A percentile compares a stretch with the other conserved stretches of the same genome.
These are phyloP conservation scores for Cyberlindnera misumaiensis DNA, from an alignment of 805 yeast species.

Conservation along the genomic window DNA sequence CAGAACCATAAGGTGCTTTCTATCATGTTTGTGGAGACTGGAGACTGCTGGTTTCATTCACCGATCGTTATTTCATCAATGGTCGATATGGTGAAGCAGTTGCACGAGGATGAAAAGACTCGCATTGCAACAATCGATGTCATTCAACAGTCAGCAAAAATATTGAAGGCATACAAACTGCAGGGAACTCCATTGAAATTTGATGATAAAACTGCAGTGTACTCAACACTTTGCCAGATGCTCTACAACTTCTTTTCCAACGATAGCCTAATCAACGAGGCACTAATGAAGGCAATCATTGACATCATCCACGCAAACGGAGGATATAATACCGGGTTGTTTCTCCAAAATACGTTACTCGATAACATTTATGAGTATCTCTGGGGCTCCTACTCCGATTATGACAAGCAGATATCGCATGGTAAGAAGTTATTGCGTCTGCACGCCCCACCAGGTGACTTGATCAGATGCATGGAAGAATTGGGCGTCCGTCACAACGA, in stretches of 20 bases:
- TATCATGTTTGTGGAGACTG: constrained; percentile 3
- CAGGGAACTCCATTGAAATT: constrained; percentile 1
- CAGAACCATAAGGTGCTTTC: constrained; percentile 2
- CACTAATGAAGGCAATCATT: constrained; percentile 2
- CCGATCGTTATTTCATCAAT: not conserved
- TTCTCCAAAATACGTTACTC: not conserved
- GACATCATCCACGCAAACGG: constrained; percentile 4
- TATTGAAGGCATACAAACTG: too few species aligned
- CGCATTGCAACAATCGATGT: too few species aligned
- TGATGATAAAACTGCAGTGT: not conserved
- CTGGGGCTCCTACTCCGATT: constrained; percentile 5
- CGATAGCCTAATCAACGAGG: constrained; percentile 1
- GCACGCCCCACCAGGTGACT: not conserved
- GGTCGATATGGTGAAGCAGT: too few species aligned
- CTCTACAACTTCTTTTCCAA: constrained; percentile 7
- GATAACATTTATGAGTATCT: constrained; percentile 3
- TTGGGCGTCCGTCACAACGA: constrained; percentile 1
- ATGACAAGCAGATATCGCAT: constrained; percentile 1
- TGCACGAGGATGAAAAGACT: too few species aligned
- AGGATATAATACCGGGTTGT: constrained; percentile 3
- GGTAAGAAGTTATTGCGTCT: not conserved
- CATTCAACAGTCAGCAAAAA: too few species aligned
- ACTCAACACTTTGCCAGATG: constrained; percentile 3
- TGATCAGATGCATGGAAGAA: constrained; percentile 1
- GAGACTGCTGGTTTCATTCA: not conserved